Conservation (phyloP, 345 rosid genomes). For the Citrus medica region DNA sequence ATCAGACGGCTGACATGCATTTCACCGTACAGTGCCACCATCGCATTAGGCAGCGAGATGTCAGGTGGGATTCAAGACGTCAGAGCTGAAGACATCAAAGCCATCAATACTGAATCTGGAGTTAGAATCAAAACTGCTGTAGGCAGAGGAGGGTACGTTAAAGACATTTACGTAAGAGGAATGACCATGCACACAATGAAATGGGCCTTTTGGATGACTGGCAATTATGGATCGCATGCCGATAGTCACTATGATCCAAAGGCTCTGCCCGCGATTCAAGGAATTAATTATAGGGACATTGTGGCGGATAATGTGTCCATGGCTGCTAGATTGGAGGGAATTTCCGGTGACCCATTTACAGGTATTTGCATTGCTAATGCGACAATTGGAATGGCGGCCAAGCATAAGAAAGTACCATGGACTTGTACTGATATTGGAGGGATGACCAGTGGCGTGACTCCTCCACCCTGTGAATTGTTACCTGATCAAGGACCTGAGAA, state of each 20-base stretch:
- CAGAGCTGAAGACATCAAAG: constrained; percentile 71
- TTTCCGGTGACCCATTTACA: constrained; percentile 53
- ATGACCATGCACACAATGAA: constrained; percentile 78
- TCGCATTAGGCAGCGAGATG: constrained; percentile 81
- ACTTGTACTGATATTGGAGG: constrained; percentile 58
- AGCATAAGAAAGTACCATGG: constrained; percentile 68
- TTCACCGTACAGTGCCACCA: constrained; percentile 72
- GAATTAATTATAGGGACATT: constrained; percentile 63
- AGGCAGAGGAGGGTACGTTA: constrained; percentile 71
- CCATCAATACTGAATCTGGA: constrained; percentile 70
- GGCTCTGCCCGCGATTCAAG: constrained; percentile 57
- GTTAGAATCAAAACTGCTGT: constrained; percentile 72
- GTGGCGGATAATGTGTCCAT: constrained; percentile 63
- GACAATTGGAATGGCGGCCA: constrained; percentile 49
- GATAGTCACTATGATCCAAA: constrained; percentile 64
- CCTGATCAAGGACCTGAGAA: constrained; percentile 45
- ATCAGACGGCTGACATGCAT: constrained; percentile 68
- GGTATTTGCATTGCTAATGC: constrained; percentile 71
- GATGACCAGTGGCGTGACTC: constrained; percentile 49
- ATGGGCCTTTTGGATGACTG: constrained; percentile 78
- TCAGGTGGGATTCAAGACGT: constrained; percentile 79
- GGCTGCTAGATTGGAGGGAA: constrained; percentile 68
- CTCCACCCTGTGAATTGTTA: constrained; percentile 46
- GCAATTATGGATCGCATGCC: constrained; percentile 67
- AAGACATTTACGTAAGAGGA: constrained; percentile 48